Conservation (phyloP, 768 basidiomycete genomes). For the Macrolepiota dolichaula region DNA sequence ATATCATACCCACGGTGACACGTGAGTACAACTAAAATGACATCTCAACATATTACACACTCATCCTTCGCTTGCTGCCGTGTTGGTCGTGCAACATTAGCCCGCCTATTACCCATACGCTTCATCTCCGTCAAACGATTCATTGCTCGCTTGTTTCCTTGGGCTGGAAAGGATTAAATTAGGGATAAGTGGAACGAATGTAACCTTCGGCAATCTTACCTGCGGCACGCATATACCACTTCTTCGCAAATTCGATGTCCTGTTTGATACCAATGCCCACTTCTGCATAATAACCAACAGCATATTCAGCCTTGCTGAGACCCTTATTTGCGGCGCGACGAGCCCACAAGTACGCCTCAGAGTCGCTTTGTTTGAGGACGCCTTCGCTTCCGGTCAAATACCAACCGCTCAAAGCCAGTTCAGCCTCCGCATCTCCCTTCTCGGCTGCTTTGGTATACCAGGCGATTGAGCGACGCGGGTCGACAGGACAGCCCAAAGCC, state of each 20-base stretch:
- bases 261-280: conserved; percentile 97
- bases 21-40: neutral
- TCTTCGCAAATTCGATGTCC: conserved; percentile 92
- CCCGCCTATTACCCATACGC: conserved; percentile 76
- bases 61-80: conserved; percentile 93
- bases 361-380: conserved; percentile 95
- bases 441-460: conserved; percentile 99
- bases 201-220: conserved; percentile 48
- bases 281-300: conserved; percentile 97
- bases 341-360: conserved; percentile 99
- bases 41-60: conserved; percentile 59
- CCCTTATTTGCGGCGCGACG: conserved; percentile 95
- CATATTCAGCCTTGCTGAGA: conserved; percentile 95
- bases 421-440: conserved; percentile 92
- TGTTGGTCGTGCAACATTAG: conserved; percentile 80
- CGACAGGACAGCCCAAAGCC: conserved; percentile 80
- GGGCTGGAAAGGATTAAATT: conserved; percentile 48
- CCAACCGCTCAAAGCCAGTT: conserved; percentile 96
- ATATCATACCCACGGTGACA: neutral
- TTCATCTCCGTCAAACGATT: conserved; percentile 94
- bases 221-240: conserved; percentile 99
- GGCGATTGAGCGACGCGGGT: conserved; percentile 90
- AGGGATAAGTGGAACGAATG: neutral
- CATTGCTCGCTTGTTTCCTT: conserved; percentile 99
- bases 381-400: conserved; percentile 95